These are phyloP conservation scores for Hanseniaspora occidentalis DNA, from an alignment of 805 yeast genomes.

Conservation along the genomic window DNA sequence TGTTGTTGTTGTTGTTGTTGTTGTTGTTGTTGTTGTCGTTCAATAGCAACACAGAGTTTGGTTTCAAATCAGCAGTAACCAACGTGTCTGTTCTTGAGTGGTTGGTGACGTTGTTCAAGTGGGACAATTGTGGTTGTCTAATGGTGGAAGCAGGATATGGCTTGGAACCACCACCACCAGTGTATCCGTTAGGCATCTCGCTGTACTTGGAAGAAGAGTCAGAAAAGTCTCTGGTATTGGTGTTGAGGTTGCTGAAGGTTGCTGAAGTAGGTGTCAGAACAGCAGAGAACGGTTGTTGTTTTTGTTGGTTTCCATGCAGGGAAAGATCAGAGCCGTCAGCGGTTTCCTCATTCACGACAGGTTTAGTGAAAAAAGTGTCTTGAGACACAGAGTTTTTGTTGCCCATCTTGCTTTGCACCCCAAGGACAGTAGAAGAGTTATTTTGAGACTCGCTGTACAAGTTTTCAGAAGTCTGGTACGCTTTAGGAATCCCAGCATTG, in stretches of 20 bases:
- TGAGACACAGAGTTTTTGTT: neutral
- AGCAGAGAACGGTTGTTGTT: neutral
- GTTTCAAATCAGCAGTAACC: conserved; percentile 5
- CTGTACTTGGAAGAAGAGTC: conserved; percentile 4
- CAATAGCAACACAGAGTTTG: conserved; percentile 3
- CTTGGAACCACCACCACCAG: neutral
- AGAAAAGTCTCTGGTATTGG: neutral
- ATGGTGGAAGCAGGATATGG: neutral
- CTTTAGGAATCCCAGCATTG: conserved; percentile 2
- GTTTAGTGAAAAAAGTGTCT: too few relatives aligned
- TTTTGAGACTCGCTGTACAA: neutral
- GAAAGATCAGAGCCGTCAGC: neutral
- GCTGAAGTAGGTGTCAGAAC: neutral
- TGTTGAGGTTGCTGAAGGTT: neutral
- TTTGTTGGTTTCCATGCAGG: neutral
- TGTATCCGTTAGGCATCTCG: neutral
- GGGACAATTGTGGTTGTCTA: conserved; percentile 1
- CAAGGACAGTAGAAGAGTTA: neutral
- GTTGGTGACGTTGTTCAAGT: neutral
- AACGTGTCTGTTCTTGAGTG: conserved; percentile 3
- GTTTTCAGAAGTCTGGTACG: neutral
- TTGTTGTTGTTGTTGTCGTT: conserved; percentile 4
- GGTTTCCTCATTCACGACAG: neutral
- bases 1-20: conserved; percentile 4
- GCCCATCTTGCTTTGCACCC: neutral